These are phyloP conservation scores for Phytophthora tentaculata DNA, from an alignment of 352 stramenopile genomes.

Conservation along the genomic window DNA sequence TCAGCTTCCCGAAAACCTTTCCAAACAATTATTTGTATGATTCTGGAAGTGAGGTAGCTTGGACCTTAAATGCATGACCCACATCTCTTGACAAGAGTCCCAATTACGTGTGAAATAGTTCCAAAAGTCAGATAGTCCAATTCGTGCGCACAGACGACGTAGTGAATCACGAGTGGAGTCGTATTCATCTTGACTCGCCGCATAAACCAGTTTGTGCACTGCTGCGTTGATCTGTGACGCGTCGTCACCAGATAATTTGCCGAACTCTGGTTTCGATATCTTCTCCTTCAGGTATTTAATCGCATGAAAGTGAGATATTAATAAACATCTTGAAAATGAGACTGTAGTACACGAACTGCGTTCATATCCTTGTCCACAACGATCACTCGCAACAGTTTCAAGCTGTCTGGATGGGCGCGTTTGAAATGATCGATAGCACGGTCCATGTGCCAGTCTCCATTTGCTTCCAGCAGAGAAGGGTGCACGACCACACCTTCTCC, in stretches of 20 bases:
- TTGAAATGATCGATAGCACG: not conserved
- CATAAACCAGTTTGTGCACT: slow-evolving; percentile 33
- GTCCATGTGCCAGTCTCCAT: slow-evolving; percentile 8
- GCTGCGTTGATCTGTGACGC: slow-evolving; percentile 2
- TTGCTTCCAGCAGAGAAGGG: slow-evolving; percentile 6
- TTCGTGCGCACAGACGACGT: not conserved
- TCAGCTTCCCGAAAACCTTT: slow-evolving; percentile 42
- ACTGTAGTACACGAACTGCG: slow-evolving; percentile 12
- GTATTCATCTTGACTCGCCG: not conserved
- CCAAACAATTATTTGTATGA: slow-evolving; percentile 42
- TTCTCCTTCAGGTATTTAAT: slow-evolving; percentile 27
- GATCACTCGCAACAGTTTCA: not conserved
- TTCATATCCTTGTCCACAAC: slow-evolving; percentile 1
- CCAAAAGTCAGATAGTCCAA: slow-evolving; percentile 2
- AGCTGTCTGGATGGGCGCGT: not conserved
- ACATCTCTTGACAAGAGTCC: slow-evolving; percentile 20
- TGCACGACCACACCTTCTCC: slow-evolving; percentile 11
- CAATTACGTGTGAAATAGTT: slow-evolving; percentile 37
- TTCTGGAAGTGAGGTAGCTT: slow-evolving; percentile 34
- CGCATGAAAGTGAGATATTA: slow-evolving; percentile 31
- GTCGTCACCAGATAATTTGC: slow-evolving; percentile 24
- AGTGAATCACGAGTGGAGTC: not conserved
- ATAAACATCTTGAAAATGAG: slow-evolving; percentile 5
- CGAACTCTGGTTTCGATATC: slow-evolving; percentile 11
- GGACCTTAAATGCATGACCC: slow-evolving; percentile 15